Evolutionary conservation across 257 asterid species (phyloP), one percentile per base, ranked within the genome.

Genomic region (Penstemon eatonii): DNA sequence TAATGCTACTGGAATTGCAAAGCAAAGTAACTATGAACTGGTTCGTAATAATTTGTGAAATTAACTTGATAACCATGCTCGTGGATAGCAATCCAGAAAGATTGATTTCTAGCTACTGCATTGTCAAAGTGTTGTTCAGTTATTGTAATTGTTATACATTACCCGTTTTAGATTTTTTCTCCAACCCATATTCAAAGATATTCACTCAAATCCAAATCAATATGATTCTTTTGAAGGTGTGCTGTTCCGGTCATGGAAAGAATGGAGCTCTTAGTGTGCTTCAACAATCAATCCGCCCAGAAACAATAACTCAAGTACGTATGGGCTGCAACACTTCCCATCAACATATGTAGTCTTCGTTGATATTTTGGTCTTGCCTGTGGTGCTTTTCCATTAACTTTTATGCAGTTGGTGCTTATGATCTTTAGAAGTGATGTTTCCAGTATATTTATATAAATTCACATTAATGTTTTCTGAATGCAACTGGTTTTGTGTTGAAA

Each of bases 171-270:
- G 44, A 41, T 36, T 62, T 66, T 38, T 47, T 66, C 73, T 36
- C 41, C 38, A 49, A 57, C 47, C 43, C 59, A 43, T 66, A 46
- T 7, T 25, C 65, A 11, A 72, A 75, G 60, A 66, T 40, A 38
- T 65, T 10, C 53, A 51, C 58, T 9, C 58, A 44, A n/a, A 12
- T 58, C 46, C 60, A 38, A 33, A 60, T 68, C 57, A 57, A 70
- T 62, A 74, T 79, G 78, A 65, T 73, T 71, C 65, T 51, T 78
- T 41, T 76, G 66, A 78, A 93, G 99, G 99, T 90, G 55, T 86
- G 99, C 86, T 93, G 99, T 78, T 93, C 99, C 56, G 99, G 99
- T 55, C 99, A 93, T 78, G 99, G 99, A 71, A 93, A 91, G 74
- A 93, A 93, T 83, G 99, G 99, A 49, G 83, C 99, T 49, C 89